Percentiles rank a stretch among this genome's conserved stretches.
These are phyloP conservation scores for Teratosphaeria destructans DNA, from an alignment of 2,329 filamentous ascomycete genomes.

Conservation along the genomic window DNA sequence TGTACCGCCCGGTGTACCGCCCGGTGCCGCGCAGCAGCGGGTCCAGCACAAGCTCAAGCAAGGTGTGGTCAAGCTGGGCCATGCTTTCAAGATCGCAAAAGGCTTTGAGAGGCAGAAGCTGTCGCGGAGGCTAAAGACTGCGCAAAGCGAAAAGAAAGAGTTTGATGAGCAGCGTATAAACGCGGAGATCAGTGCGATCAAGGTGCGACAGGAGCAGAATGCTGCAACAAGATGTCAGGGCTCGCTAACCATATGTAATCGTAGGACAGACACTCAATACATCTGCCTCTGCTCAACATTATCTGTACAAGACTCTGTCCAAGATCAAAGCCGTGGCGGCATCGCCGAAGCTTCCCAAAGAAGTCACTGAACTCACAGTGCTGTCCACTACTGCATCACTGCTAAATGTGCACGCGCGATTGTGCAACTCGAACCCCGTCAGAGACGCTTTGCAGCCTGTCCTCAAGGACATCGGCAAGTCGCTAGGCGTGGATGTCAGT, in stretches of 20 bases:
- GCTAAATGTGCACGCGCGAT: constrained; percentile 47
- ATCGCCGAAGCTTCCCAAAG: constrained; percentile 36
- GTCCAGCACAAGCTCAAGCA: constrained; percentile 42
- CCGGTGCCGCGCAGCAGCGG: constrained; percentile 29
- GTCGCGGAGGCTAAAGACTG: constrained; percentile 50
- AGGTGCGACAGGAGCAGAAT: constrained; percentile 30
- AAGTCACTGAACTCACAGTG: constrained; percentile 28
- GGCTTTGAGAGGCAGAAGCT: constrained; percentile 70
- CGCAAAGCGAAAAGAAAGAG: constrained; percentile 34
- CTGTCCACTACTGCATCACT: constrained; percentile 35
- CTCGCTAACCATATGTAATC: constrained; percentile 4
- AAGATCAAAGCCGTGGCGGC: constrained; percentile 49
- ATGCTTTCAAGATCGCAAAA: constrained; percentile 61
- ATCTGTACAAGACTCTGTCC: constrained; percentile 46
- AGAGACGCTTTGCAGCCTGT: constrained; percentile 43
- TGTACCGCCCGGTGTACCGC: not conserved
- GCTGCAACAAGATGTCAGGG: not conserved
- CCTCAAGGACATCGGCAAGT: constrained; percentile 30
- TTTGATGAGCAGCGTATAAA: constrained; percentile 49
- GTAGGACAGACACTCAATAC: constrained; percentile 39
- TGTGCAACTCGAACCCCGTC: constrained; percentile 51
- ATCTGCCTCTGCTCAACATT: constrained; percentile 38
- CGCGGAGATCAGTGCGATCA: constrained; percentile 49
- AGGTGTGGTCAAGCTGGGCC: constrained; percentile 50
- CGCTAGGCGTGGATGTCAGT: constrained; percentile 24